Percentiles rank a stretch among this genome's conserved stretches.
Conservation (phyloP, 2,329 filamentous ascomycete genomes). For the Aspergillus novoparasiticus region DNA sequence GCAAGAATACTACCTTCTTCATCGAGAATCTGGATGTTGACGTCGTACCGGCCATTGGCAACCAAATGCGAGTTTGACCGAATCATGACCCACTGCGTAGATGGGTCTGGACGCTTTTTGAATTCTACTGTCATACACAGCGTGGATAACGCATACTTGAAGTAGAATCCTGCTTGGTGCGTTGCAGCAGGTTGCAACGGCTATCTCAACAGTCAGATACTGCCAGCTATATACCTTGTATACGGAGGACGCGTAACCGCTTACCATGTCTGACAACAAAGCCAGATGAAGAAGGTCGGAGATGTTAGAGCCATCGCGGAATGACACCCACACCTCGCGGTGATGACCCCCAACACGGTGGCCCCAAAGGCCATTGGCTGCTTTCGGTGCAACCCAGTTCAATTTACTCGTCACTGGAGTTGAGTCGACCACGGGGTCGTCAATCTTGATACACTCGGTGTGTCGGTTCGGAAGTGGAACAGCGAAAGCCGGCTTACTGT, state of each 20-base stretch:
- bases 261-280: slow-evolving; percentile 24
- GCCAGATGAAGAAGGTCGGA: slow-evolving; percentile 20
- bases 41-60: slow-evolving; percentile 23
- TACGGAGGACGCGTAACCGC: not conserved
- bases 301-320: slow-evolving; percentile 22
- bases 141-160: slow-evolving; percentile 22
- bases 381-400: slow-evolving; percentile 23
- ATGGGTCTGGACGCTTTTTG: slow-evolving; percentile 23
- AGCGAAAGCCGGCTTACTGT: not conserved
- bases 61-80: slow-evolving; percentile 24
- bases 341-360: slow-evolving; percentile 25
- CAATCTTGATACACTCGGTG: slow-evolving; percentile 22
- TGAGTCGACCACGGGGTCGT: slow-evolving; percentile 25
- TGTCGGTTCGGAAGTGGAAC: slow-evolving; percentile 14
- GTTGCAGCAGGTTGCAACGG: slow-evolving; percentile 27
- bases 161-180: slow-evolving; percentile 23
- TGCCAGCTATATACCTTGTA: not conserved
- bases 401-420: slow-evolving; percentile 25
- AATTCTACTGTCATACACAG: slow-evolving; percentile 28
- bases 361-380: slow-evolving; percentile 24
- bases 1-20: slow-evolving; percentile 20
- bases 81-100: slow-evolving; percentile 22
- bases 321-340: slow-evolving; percentile 27
- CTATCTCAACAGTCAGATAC: slow-evolving; percentile 7
- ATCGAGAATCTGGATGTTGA: slow-evolving; percentile 21